These are phyloP conservation scores for Linnemannia zychae DNA, from an alignment of 192 early-diverging fungal species.

Conservation along the genomic window DNA sequence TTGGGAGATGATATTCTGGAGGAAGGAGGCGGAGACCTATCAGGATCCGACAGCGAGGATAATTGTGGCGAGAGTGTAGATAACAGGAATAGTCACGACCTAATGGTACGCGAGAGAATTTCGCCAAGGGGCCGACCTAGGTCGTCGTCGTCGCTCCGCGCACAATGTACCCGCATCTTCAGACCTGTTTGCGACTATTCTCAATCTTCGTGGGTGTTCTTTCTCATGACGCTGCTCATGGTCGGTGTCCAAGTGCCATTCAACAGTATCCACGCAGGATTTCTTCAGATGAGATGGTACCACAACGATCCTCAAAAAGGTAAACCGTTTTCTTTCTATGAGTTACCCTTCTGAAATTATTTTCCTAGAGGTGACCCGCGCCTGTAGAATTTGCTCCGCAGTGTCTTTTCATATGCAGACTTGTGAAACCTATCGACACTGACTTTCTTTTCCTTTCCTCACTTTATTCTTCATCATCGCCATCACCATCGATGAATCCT, in stretches of 20 bases:
- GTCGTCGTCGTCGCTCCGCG: background rate
- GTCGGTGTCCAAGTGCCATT: conserved; percentile 71
- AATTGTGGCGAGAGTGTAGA: background rate
- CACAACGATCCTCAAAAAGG: conserved; percentile 64
- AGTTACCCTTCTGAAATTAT: background rate
- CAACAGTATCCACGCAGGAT: conserved; percentile 71
- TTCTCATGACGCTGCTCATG: conserved; percentile 61
- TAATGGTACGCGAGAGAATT: background rate
- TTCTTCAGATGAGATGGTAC: conserved; percentile 72
- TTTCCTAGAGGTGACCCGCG: background rate
- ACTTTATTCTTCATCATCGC: background rate
- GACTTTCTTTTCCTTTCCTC: background rate
- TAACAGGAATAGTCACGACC: background rate
- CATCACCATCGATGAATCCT: background rate
- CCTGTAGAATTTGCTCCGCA: background rate
- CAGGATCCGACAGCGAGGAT: background rate
- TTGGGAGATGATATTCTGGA: background rate
- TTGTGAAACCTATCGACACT: background rate
- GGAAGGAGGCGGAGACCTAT: background rate
- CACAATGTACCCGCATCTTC: conserved; percentile 3
- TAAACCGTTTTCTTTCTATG: background rate
- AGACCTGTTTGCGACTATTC: conserved; percentile 20
- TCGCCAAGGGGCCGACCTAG: background rate
- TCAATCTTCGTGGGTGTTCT: conserved; percentile 66
- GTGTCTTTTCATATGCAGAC: background rate